phyloP scores from a whole-genome alignment of 2,329 filamentous ascomycete species.

The Pseudogymnoascus pannorum region DNA sequence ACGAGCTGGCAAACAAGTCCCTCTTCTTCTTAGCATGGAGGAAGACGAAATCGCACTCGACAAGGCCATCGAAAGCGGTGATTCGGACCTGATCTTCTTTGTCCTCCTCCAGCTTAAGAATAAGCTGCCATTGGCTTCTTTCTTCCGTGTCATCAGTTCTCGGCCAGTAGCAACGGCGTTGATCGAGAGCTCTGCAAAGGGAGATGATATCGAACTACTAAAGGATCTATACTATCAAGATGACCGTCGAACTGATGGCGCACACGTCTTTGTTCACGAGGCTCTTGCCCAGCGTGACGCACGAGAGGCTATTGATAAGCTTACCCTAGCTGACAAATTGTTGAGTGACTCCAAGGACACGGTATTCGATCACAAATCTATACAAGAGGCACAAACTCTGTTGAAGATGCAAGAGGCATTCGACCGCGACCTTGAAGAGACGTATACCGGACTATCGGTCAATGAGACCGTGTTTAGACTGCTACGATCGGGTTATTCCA shows the following conservation, averaged over 20 bases:
- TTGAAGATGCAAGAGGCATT: conserved; percentile 81
- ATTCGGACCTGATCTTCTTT: conserved; percentile 86
- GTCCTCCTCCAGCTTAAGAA: conserved; percentile 84
- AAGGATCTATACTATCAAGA: conserved; percentile 98
- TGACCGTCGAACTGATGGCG: conserved; percentile 80
- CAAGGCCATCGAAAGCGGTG: conserved; percentile 92
- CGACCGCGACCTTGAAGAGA: conserved; percentile 71
- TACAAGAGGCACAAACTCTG: conserved; percentile 74
- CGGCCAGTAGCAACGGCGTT: conserved; percentile 81
- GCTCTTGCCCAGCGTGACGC: conserved; percentile 66
- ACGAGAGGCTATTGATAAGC: conserved; percentile 70
- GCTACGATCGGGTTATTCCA: conserved; percentile 71
- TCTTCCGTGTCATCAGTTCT: conserved; percentile 85
- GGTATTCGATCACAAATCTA: conserved; percentile 61
- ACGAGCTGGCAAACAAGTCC: conserved; percentile 90
- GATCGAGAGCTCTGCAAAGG: conserved; percentile 74
- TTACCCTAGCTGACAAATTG: conserved; percentile 77
- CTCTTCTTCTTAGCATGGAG: conserved; percentile 86
- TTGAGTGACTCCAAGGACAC: conserved; percentile 78
- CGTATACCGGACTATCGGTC: conserved; percentile 75
- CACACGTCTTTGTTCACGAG: conserved; percentile 79
- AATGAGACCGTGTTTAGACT: conserved; percentile 91
- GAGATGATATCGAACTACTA: conserved; percentile 70
- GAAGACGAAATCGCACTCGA: conserved; percentile 92
- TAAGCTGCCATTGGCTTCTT: conserved; percentile 80